Base-by-base conservation (phyloP, 2,329 filamentous ascomycete species). In the Plenodomus lindquistii region DNA sequence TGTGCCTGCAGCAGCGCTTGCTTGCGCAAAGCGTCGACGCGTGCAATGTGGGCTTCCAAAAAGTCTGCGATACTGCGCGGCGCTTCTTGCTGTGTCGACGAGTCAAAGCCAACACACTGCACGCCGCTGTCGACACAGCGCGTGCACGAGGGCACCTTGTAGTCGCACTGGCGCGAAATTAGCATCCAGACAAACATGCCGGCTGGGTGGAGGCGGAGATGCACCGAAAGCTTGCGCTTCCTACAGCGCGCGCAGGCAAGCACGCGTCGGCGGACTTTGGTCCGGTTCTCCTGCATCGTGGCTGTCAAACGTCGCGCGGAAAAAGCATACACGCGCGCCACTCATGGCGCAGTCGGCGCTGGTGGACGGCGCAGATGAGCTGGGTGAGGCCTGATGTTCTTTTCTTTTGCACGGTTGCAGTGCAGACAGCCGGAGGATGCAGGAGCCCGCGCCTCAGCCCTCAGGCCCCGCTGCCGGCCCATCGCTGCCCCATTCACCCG, bases 241-340 rank as follows among this genome's bases (percentile, higher is more conserved):
- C 68, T 57, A 51, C 68, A 71, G 48, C 68, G 62, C 11, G 68
- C 68, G 50, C 68, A 71, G 38, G 68, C 68, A 36, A 71, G 59
- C 46, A 71, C 68, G 16, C 68, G 55, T 36, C 68, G 63, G 39
- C 68, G 62, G 36, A 71, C 68, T 55, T 66, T 71, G 44, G 60
- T 64, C 40, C 63, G 62, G 49, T 53, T 67, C 57, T 69, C 66
- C 57, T 69, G 61, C 67, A 69, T 71, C 21, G 51, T 52, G 50
- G 36, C 51, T 42, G 35, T 29, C 41, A 42, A 40, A 41, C 50
- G 50, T 54, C 42, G 51, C 44, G 50, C 53, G 48, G 54, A 44
- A 52, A 44, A 31, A 54, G 37, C 40, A 40, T 35, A 45, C 45
- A 42, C 45, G 42, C 52, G 55, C 55, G 41, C 50, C 38, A 57